A percentile compares a stretch with the other conserved stretches of the same genome.
Conservation (phyloP, 371 early-diverging fungal genomes). For the Synchytrium microbalum region DNA sequence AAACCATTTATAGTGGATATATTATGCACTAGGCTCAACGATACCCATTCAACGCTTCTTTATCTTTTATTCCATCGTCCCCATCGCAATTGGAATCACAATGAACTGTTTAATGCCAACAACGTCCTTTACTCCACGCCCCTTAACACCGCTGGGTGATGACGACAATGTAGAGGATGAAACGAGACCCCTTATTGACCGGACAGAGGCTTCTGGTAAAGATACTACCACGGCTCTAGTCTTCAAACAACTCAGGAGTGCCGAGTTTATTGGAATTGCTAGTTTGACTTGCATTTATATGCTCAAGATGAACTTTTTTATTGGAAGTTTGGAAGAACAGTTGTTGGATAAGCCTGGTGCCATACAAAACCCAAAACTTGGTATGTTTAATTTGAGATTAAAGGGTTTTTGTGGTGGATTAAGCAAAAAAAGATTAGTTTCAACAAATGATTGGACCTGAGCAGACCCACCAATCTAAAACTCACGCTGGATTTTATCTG, state of each 20-base stretch:
- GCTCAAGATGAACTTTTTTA: constrained; percentile 3
- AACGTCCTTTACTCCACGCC: background rate
- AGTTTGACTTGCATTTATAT: background rate
- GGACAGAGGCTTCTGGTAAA: background rate
- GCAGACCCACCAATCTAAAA: no score
- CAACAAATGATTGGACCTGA: no score
- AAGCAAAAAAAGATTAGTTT: no score
- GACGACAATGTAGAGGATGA: background rate
- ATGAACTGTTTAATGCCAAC: background rate
- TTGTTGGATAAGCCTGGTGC: constrained; percentile 1
- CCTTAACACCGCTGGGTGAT: background rate
- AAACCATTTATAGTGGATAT: background rate
- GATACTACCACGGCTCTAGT: background rate
- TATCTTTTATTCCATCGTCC: constrained; percentile 1
- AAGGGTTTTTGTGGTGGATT: no score
- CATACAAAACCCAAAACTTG: background rate
- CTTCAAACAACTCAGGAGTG: constrained; percentile 2
- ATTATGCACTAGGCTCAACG: background rate
- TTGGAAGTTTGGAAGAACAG: background rate
- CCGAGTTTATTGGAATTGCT: constrained; percentile 4
- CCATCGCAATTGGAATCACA: background rate
- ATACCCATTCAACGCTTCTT: background rate
- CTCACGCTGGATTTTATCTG: no score
- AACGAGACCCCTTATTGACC: background rate
- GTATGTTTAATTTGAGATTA: background rate